Evolutionary conservation across 2,329 filamentous ascomycete species (phyloP), one percentile per base, ranked within the genome.

Genomic region (Epichloe hybrida): DNA sequence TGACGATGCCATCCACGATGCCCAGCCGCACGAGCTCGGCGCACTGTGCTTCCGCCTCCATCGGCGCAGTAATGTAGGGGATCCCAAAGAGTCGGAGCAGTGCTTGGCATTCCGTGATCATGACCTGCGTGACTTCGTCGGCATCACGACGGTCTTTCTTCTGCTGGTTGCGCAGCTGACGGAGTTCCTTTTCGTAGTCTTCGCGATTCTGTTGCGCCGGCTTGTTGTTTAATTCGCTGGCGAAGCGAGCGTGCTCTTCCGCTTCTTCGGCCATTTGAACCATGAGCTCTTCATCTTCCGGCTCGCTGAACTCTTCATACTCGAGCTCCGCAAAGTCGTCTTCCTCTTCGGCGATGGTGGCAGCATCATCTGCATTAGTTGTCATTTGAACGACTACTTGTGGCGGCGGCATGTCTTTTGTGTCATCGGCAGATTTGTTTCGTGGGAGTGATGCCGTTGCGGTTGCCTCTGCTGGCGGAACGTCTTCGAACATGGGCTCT

Each of bases 31-130:
- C 90, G 4, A 98, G 79, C 67, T 95, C 87, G 0, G 93, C 93
- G 62, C 93, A 98, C 65, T 98, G 93, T 0, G 93, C 93, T 73
- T 98, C 93, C 0, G 93, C 93, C 75, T 98, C 93, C 93, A 97
- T 97, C 0, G 94, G 94, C 0, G 93, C 93, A 0, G 91, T 98
- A 58, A 98, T 84, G 62, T 98, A 98, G 0, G 93, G 93, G 11
- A 98, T 80, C 0, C 93, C 93, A 65, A 98, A 98, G 8, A 96
- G 78, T 5, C 82, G 79, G 20, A 98, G 79, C 0, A 98, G 77
- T 44, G 93, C 84, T 64, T 98, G 93, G 56, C 93, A 97, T 67
- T 98, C 94, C 1, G 84, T 81, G 40, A 97, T 82, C 93, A 98
- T 98, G 57, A 91, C 84, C 57, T 95, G 87, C 0, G 90, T 95